Conservation (phyloP, 1,284 basidiomycete genomes). For the Lentinula novae-zelandiae region DNA sequence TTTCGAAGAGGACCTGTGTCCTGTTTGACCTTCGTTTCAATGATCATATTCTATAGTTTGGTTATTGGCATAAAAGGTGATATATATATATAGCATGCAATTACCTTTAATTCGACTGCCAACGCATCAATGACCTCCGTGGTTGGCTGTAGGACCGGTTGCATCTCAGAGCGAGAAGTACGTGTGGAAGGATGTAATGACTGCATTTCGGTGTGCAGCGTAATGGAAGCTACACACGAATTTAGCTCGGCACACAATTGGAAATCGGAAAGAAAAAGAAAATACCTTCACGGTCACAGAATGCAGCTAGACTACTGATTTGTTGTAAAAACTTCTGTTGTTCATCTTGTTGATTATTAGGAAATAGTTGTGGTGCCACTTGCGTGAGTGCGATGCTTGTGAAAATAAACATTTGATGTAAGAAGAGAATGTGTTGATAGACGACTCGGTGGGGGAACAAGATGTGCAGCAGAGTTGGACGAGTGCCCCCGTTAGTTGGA, state of each 20-base stretch:
- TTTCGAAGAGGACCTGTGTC: slow-evolving; percentile 49
- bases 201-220: slow-evolving; percentile 38
- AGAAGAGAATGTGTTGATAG: slow-evolving; percentile 70
- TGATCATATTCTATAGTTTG: slow-evolving; percentile 62
- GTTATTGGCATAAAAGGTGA: not conserved
- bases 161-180: slow-evolving; percentile 23
- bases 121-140: not conserved
- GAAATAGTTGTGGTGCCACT: slow-evolving; percentile 62
- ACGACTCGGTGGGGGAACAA: slow-evolving; percentile 64
- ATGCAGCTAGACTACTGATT: slow-evolving; percentile 31
- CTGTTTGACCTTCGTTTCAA: slow-evolving; percentile 55
- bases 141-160: not conserved
- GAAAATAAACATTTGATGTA: slow-evolving; percentile 77
- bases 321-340: slow-evolving; percentile 30
- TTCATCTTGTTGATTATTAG: slow-evolving; percentile 30
- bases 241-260: not conserved
- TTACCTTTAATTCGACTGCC: not conserved
- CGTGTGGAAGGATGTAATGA: slow-evolving; percentile 28
- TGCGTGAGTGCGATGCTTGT: slow-evolving; percentile 66
- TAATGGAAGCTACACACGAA: slow-evolving; percentile 27
- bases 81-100: too few species aligned
- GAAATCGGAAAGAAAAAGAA: slow-evolving; percentile 5
- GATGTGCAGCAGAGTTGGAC: slow-evolving; percentile 37
- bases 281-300: slow-evolving; percentile 46
- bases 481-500: slow-evolving; percentile 22